Evolutionary conservation across 257 asterid species (phyloP), one percentile per base, ranked within the genome.

Genomic region (Cruciata laevipes): DNA sequence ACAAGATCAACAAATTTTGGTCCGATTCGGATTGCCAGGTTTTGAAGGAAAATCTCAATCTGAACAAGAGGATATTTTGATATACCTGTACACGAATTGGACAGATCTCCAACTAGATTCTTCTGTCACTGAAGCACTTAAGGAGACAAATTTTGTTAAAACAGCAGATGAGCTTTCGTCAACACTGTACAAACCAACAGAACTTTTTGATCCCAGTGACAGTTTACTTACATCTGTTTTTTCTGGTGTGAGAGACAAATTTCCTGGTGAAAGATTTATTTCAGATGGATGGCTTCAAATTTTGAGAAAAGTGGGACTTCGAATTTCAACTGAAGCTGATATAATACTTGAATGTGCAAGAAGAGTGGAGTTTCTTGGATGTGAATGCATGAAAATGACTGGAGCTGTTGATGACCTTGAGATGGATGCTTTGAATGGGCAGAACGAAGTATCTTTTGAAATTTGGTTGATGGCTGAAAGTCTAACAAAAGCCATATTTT

Each of bases 211-310:
- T 81, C 98, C 98, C 21, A 74, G 83, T 67, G 98, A 92, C 75
- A 84, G 85, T 68, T 79, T 92, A 74, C 80, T 92, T 82, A 70
- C 87, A 37, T 87, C 95, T 66, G 80, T 92, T 59, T 92, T 86
- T 81, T 84, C 97, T 71, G 96, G 92, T 49, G 89, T 83, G 72
- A 79, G 89, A 78, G 72, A 75, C 63, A 89, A 82, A 69, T 92
- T 92, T 67, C 98, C 98, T 4, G 98, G 98, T 23, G 98, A 87
- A 83, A 80, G 98, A 81, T 92, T 92, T 78, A 78, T 86, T 67
- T 78, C 95, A 14, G 97, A 89, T 80, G 95, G 80, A 62, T 92
- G 98, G 98, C 92, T 89, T 72, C 86, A 72, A 66, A 81, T 92
- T 63, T 84, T 92, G 83, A 80, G 95, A 73, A 89, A 87, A 84